Base-by-base conservation (phyloP, 73 alveolate species). In the Paramecium sexaurelia region DNA sequence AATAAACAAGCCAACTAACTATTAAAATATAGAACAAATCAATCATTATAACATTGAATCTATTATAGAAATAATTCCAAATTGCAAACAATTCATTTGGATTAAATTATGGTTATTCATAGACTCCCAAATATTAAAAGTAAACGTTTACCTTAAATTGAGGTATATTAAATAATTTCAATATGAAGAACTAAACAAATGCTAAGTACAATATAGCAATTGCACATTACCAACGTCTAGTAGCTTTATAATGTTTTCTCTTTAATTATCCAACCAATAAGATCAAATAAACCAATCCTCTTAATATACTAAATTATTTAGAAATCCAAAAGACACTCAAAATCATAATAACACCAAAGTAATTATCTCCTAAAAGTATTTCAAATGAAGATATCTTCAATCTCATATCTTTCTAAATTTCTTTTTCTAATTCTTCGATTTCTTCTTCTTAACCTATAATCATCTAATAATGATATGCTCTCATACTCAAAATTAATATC, bases 191-290 rank as follows among this genome's bases (percentile, higher is more conserved):
- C 20, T 78, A 24, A 24, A 15, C 40, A 40, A 32, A 78, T 78
- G 90, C 90, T 78, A 78, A 10, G 19, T 78, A 78, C 6, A 78
- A 33, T 0, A 78, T 78, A 2, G 75, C 69, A 24, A 78, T 43
- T 11, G 90, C 43, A 78, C 90, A 78, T 43, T 78, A 22, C 90
- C 90, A 78, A 37, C 71, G 45, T 43, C 55, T 78, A 9, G 75
- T 78, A 1, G 68, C 68, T 22, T 78, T 78, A 40, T 29, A 78
- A 3, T 33, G 5, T n/a, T 78, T 24, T 20, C 90, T 37, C 43
- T 78, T 78, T 17, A 78, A 19, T 78, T 78, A 41, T 9, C 75
- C 90, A 22, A 78, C 51, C 13, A 78, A 33, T 78, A 78, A 13
- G 2, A 78, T 29, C 10, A 78, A 24, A 78, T 78, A 78, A 3